phyloP scores from a whole-genome alignment of 2,329 filamentous ascomycete species.

The Sphaerulina vaccinii region DNA sequence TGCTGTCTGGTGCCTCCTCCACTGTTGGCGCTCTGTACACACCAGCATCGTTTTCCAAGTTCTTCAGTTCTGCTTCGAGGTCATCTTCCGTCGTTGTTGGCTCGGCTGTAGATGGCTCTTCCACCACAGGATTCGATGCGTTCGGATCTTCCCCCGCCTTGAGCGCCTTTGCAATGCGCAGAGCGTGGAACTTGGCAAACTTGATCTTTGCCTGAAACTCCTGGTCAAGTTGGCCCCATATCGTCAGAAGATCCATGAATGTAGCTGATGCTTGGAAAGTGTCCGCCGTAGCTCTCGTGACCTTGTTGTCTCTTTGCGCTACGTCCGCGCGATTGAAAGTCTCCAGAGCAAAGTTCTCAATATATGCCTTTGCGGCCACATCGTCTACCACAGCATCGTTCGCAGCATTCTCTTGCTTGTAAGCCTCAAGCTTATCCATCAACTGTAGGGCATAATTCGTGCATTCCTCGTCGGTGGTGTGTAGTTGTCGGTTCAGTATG shows the following conservation, averaged over 20 bases:
- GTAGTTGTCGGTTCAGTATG: conserved; percentile 77
- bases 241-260: conserved; percentile 82
- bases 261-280: conserved; percentile 91
- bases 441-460: conserved; percentile 76
- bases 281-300: conserved; percentile 77
- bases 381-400: conserved; percentile 88
- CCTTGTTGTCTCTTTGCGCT: conserved; percentile 68
- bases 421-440: conserved; percentile 88
- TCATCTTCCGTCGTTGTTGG: conserved; percentile 24
- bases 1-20: conserved; percentile 60
- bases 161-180: conserved; percentile 85
- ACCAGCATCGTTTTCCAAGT: conserved; percentile 28
- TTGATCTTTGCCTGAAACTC: conserved; percentile 86
- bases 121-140: conserved; percentile 75
- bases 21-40: conserved; percentile 52
- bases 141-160: conserved; percentile 92
- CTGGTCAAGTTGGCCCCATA: conserved; percentile 74
- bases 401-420: conserved; percentile 68
- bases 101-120: conserved; percentile 35
- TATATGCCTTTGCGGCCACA: conserved; percentile 80
- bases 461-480: conserved; percentile 74
- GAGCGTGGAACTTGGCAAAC: conserved; percentile 93
- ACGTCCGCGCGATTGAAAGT: conserved; percentile 82
- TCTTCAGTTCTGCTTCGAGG: conserved; percentile 31
- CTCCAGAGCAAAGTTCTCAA: conserved; percentile 90